These are phyloP conservation scores for Fonsecaea erecta DNA, from an alignment of 2,329 filamentous ascomycete species.

Conservation along the genomic window DNA sequence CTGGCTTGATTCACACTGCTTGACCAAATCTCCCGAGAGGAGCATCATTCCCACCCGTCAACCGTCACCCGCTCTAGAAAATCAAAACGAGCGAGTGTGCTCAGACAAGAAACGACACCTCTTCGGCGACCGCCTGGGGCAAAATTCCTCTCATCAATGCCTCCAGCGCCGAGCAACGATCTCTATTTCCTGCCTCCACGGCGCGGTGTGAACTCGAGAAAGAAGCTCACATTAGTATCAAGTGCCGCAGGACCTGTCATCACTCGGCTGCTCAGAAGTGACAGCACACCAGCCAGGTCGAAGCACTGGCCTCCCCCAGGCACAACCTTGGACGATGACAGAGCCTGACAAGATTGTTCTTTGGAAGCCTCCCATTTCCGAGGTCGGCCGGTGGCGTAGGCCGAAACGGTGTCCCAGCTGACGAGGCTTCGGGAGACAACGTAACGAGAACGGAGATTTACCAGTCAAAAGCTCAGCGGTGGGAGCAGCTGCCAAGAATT, in stretches of 20 bases:
- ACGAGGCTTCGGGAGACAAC: not conserved
- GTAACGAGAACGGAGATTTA: not conserved
- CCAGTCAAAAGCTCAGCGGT: not conserved
- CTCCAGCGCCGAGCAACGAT: conserved; percentile 54
- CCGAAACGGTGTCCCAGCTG: not conserved
- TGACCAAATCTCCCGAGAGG: conserved; percentile 48
- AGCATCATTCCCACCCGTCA: conserved; percentile 45
- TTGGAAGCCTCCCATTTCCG: conserved; percentile 36
- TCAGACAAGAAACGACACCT: conserved; percentile 55
- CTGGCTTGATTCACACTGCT: conserved; percentile 57
- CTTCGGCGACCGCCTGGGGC: conserved; percentile 62
- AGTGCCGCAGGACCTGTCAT: conserved; percentile 50
- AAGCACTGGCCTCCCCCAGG: conserved; percentile 24
- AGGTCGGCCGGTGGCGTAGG: conserved; percentile 10
- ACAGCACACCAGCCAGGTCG: conserved; percentile 37
- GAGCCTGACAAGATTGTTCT: conserved; percentile 36
- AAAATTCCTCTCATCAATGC: conserved; percentile 72
- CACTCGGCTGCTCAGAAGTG: conserved; percentile 31
- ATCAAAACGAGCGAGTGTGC: conserved; percentile 45
- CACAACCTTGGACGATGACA: conserved; percentile 29
- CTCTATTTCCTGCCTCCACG: conserved; percentile 64
- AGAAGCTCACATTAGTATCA: conserved; percentile 66
- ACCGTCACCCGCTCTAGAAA: conserved; percentile 45
- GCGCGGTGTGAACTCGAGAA: conserved; percentile 56
- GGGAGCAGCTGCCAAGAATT: too few species aligned